Evolutionary conservation across 306 rosid genomes (phyloP).

Genomic region (Luffa acutangula): DNA sequence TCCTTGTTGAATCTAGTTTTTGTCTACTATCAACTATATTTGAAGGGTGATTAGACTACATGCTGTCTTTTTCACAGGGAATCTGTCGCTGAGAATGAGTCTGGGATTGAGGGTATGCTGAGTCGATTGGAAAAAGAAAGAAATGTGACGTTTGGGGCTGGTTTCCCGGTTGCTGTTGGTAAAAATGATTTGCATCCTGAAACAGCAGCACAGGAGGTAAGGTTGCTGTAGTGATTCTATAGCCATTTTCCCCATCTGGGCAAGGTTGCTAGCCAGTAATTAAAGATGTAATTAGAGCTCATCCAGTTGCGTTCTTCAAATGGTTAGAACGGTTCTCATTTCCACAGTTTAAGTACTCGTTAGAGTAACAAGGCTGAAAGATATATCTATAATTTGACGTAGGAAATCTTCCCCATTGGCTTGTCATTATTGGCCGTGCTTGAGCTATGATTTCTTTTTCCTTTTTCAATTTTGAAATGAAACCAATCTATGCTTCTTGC

Average conservation of each 20-base stretch:
- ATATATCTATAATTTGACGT: background rate
- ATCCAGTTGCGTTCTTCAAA: background rate
- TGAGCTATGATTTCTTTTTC: background rate
- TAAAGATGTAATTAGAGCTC: background rate
- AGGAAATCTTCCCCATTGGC: background rate
- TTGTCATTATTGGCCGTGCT: background rate
- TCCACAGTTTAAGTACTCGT: background rate
- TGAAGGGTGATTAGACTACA: slow-evolving; percentile 4
- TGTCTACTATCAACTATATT: background rate
- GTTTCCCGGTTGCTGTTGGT: background rate
- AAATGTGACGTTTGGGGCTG: slow-evolving; percentile 30
- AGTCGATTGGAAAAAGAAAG: slow-evolving; percentile 71
- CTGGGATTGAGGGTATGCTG: slow-evolving; percentile 88
- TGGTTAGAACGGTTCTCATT: background rate
- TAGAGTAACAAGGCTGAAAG: background rate
- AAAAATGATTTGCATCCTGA: slow-evolving; percentile 25
- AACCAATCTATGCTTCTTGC: slow-evolving; percentile 26
- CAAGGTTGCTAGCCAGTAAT: background rate
- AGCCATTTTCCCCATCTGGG: background rate
- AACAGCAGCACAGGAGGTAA: slow-evolving; percentile 32
- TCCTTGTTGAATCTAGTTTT: background rate
- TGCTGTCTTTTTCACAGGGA: slow-evolving; percentile 29
- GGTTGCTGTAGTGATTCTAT: background rate
- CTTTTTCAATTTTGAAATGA: slow-evolving; percentile 5
- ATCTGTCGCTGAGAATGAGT: slow-evolving; percentile 27